phyloP scores from a whole-genome alignment of 495 filamentous ascomycete genomes.

The Penicillium fimorum region DNA sequence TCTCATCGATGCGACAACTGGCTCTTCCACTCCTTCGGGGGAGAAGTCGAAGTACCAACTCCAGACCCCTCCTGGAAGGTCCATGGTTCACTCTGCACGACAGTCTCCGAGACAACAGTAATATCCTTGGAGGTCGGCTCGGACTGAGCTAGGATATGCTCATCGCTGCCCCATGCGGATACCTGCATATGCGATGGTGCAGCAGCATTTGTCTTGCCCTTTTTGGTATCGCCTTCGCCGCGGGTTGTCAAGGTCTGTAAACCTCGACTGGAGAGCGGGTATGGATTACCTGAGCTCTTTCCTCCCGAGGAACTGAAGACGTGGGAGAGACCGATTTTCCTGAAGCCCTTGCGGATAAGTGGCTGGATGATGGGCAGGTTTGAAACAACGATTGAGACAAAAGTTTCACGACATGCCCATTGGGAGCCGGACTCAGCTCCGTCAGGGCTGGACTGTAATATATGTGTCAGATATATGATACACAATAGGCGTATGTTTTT shows the following conservation, averaged over 20 bases:
- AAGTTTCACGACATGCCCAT: conserved; percentile 60
- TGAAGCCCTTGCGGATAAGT: conserved; percentile 36
- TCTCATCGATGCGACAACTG: conserved; percentile 2
- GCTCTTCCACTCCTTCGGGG: not conserved
- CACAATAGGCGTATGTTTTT: not conserved
- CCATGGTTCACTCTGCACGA: conserved; percentile 30
- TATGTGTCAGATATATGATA: not conserved
- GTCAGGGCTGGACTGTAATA: conserved; percentile 25
- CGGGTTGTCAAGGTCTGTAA: conserved; percentile 17
- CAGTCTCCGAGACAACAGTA: conserved; percentile 35
- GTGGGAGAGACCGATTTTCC: conserved; percentile 30
- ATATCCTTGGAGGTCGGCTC: conserved; percentile 22
- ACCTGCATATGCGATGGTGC: conserved; percentile 17
- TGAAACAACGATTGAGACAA: conserved; percentile 53
- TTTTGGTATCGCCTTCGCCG: conserved; percentile 14
- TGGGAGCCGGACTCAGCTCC: conserved; percentile 44
- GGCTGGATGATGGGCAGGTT: conserved; percentile 59
- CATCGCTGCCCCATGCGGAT: conserved; percentile 34
- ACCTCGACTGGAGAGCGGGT: conserved; percentile 23
- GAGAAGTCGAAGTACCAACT: not conserved
- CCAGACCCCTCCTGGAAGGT: not conserved
- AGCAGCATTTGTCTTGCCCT: conserved; percentile 13
- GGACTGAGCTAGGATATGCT: conserved; percentile 24
- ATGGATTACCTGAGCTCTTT: conserved; percentile 19
- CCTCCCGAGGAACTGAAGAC: conserved; percentile 29